These are phyloP conservation scores for Sarcocystis neurona DNA, from an alignment of 169 alveolate genomes.

Conservation along the genomic window DNA sequence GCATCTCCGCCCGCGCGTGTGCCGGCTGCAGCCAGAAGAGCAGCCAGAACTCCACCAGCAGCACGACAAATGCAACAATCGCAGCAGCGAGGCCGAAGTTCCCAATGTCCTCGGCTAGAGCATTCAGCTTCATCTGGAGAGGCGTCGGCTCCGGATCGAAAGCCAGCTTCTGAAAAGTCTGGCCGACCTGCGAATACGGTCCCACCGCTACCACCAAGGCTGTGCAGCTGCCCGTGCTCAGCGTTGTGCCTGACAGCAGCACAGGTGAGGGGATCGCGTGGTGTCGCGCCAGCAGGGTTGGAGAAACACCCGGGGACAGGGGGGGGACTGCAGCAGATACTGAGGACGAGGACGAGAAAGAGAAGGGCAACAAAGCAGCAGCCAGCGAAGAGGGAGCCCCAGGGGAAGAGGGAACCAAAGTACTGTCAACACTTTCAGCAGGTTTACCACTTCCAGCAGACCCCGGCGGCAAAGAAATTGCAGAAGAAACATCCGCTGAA, in stretches of 20 bases:
- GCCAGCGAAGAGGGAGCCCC: too few species aligned
- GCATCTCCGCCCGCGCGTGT: not conserved
- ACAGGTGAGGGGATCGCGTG: slow-evolving; percentile 82
- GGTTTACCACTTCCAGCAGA: too few species aligned
- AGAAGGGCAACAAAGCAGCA: too few species aligned
- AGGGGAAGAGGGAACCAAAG: too few species aligned
- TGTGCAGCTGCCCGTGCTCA: slow-evolving; percentile 85
- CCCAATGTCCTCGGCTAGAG: slow-evolving; percentile 82
- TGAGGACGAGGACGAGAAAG: too few species aligned
- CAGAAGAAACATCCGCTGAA: too few species aligned
- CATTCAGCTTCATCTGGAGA: slow-evolving; percentile 79
- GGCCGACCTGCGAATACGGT: slow-evolving; percentile 77
- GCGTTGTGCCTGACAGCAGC: slow-evolving; percentile 82
- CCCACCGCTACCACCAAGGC: slow-evolving; percentile 86
- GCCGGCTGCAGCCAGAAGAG: slow-evolving; percentile 25
- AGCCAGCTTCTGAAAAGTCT: slow-evolving; percentile 66
- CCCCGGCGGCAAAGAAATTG: too few species aligned
- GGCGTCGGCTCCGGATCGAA: slow-evolving; percentile 79
- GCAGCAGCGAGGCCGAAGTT: slow-evolving; percentile 77
- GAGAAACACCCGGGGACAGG: too few species aligned
- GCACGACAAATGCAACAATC: slow-evolving; percentile 76
- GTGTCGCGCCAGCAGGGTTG: slow-evolving; percentile 32
- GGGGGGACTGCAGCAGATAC: too few species aligned
- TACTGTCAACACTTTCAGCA: too few species aligned
- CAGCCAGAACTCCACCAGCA: slow-evolving; percentile 69